phyloP scores from a whole-genome alignment of 2,329 filamentous ascomycete species.

The Aspergillus sojae region DNA sequence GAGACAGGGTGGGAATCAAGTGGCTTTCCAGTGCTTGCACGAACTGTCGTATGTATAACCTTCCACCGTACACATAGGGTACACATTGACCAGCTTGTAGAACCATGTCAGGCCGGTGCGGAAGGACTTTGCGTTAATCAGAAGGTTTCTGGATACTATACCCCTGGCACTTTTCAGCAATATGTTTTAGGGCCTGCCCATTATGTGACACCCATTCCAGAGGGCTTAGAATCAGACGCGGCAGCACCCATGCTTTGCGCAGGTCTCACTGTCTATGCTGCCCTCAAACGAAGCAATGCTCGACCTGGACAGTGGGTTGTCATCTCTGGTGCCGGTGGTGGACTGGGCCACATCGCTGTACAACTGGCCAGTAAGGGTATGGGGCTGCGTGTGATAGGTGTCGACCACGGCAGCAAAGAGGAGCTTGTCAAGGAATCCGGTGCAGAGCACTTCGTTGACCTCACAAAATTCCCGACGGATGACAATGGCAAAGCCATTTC shows the following conservation, averaged over 20 bases:
- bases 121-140: conserved; percentile 60
- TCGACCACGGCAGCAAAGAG: conserved; percentile 66
- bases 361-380: conserved; percentile 64
- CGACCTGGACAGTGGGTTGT: conserved; percentile 63
- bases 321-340: conserved; percentile 63
- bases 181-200: conserved; percentile 65
- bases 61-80: not conserved
- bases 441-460: conserved; percentile 67
- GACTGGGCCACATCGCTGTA: conserved; percentile 66
- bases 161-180: conserved; percentile 73
- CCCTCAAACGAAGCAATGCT: conserved; percentile 63
- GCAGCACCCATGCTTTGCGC: conserved; percentile 71
- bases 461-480: conserved; percentile 54
- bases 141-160: conserved; percentile 67
- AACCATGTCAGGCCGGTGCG: conserved; percentile 56
- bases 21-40: conserved; percentile 64
- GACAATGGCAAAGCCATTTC: conserved; percentile 53
- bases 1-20: conserved; percentile 71
- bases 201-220: conserved; percentile 72
- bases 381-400: conserved; percentile 65
- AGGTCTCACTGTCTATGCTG: conserved; percentile 68
- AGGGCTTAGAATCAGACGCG: conserved; percentile 58
- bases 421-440: conserved; percentile 61
- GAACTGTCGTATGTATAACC: conserved; percentile 46
- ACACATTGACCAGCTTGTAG: conserved; percentile 18